phyloP scores from a whole-genome alignment of 2,329 filamentous ascomycete genomes.

The Dothistroma pini region DNA sequence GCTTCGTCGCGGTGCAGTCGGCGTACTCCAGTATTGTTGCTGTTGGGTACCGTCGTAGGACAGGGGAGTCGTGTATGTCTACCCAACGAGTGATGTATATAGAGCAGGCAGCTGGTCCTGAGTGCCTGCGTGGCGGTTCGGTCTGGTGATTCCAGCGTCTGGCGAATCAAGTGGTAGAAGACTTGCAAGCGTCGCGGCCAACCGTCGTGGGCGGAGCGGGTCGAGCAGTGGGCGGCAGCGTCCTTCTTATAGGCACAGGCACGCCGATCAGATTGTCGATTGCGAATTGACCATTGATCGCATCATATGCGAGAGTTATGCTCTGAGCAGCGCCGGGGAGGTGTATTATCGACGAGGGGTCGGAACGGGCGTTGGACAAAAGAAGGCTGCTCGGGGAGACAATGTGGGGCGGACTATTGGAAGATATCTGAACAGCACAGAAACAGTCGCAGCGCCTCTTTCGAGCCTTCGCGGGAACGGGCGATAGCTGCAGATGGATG shows the following conservation, averaged over 20 bases:
- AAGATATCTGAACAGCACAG: background rate
- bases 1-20: background rate
- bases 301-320: background rate
- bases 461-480: background rate
- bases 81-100: background rate
- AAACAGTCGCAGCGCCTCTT: background rate
- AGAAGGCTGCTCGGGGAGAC: background rate
- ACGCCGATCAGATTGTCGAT: background rate
- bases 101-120: background rate
- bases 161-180: background rate
- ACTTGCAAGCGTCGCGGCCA: background rate
- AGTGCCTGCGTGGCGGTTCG: background rate
- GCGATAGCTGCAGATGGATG: background rate
- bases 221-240: background rate
- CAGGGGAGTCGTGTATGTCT: background rate
- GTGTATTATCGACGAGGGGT: background rate
- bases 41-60: background rate
- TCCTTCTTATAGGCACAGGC: background rate
- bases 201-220: background rate
- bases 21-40: background rate
- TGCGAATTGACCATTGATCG: background rate
- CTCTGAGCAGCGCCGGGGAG: background rate
- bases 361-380: background rate
- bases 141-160: background rate
- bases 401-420: conserved; percentile 1